These are phyloP conservation scores for Aureobasidium namibiae DNA, from an alignment of 2,329 filamentous ascomycete species.

Conservation along the genomic window DNA sequence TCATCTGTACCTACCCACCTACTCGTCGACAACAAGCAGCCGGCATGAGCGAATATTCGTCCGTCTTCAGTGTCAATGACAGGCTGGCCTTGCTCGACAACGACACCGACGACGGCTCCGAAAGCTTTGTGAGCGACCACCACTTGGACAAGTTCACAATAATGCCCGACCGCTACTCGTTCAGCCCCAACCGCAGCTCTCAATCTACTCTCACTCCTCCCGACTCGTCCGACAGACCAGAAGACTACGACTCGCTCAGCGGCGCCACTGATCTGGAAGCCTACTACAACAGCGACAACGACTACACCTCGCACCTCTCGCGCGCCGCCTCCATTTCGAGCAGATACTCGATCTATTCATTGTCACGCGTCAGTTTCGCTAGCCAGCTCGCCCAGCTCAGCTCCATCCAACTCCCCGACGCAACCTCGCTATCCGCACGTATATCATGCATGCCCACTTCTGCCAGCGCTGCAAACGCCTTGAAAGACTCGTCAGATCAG, in stretches of 20 bases:
- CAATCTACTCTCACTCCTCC: neutral
- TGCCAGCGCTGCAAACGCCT: slow-evolving; percentile 69
- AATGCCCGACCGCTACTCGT: slow-evolving; percentile 56
- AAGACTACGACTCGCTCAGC: slow-evolving; percentile 14
- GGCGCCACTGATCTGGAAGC: slow-evolving; percentile 47
- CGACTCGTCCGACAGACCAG: slow-evolving; percentile 23
- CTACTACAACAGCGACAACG: slow-evolving; percentile 3
- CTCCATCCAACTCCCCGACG: slow-evolving; percentile 79
- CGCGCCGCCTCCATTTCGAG: slow-evolving; percentile 60
- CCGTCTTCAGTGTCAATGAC: slow-evolving; percentile 45
- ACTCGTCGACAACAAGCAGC: neutral
- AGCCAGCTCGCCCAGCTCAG: slow-evolving; percentile 90
- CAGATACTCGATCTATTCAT: slow-evolving; percentile 83
- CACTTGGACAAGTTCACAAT: slow-evolving; percentile 66
- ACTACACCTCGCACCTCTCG: slow-evolving; percentile 1
- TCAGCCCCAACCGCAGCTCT: slow-evolving; percentile 22
- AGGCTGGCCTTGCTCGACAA: slow-evolving; percentile 44
- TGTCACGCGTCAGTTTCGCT: slow-evolving; percentile 85
- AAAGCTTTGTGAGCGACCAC: slow-evolving; percentile 26
- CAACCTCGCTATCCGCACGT: slow-evolving; percentile 70
- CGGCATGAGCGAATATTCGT: slow-evolving; percentile 35
- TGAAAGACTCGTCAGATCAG: slow-evolving; percentile 82
- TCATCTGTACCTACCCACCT: neutral
- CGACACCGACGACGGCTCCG: slow-evolving; percentile 34
- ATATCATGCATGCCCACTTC: slow-evolving; percentile 81